These are phyloP conservation scores for Nicotiana otophora DNA, from an alignment of 257 asterid species.

Conservation along the genomic window DNA sequence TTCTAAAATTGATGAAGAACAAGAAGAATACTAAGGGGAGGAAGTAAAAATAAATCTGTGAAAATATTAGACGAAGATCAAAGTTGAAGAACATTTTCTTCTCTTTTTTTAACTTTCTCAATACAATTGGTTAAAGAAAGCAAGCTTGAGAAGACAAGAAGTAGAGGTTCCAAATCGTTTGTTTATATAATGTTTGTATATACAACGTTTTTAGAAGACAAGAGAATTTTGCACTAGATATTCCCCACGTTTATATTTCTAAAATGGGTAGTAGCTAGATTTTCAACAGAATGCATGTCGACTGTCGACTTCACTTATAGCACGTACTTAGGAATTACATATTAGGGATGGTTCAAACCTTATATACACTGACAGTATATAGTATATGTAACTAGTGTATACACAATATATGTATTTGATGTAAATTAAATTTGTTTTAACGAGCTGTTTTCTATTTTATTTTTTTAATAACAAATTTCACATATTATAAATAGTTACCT, in stretches of 20 bases:
- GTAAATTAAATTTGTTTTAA: no score
- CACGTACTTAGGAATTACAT: no score
- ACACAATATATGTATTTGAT: no score
- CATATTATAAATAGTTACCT: no score
- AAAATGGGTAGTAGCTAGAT: no score
- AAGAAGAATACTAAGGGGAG: slow-evolving; percentile 23
- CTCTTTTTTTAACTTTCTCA: neutral
- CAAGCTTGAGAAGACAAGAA: neutral
- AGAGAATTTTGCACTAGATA: neutral
- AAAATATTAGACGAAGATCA: neutral
- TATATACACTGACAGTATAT: no score
- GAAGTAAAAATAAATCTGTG: slow-evolving; percentile 20
- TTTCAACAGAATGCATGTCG: no score
- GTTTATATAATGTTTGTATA: neutral
- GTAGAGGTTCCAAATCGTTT: neutral
- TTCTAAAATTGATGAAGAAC: slow-evolving; percentile 16
- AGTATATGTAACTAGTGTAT: no score
- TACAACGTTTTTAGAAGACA: neutral
- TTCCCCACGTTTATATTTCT: neutral
- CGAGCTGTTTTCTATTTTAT: no score
- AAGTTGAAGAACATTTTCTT: neutral
- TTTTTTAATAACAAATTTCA: no score
- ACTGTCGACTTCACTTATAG: no score
- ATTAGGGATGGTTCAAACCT: no score
- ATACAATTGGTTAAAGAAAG: neutral